Percentiles rank a stretch among this genome's conserved stretches.
These are phyloP conservation scores for Sclerotinia minor DNA, from an alignment of 2,329 filamentous ascomycete species.

Conservation along the genomic window DNA sequence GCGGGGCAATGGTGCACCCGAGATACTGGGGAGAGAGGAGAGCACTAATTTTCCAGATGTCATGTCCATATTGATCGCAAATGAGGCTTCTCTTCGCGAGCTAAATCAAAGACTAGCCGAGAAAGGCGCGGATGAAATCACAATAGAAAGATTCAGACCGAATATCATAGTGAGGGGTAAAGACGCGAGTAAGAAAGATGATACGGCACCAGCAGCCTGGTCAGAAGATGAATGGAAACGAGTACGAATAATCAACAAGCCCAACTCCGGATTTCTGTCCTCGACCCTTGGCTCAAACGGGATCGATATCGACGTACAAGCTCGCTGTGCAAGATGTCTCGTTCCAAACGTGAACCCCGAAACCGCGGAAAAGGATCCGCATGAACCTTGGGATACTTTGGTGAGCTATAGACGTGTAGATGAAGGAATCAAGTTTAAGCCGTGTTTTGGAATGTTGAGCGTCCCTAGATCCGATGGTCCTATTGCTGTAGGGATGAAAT, in stretches of 20 bases:
- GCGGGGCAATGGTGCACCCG: conserved; percentile 55
- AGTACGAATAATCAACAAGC: conserved; percentile 46
- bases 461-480: conserved; percentile 56
- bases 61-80: conserved; percentile 57
- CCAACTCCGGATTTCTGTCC: conserved; percentile 12
- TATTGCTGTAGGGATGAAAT: conserved; percentile 57
- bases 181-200: conserved; percentile 42
- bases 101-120: conserved; percentile 54
- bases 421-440: conserved; percentile 61
- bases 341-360: conserved; percentile 67
- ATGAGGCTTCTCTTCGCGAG: conserved; percentile 56
- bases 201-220: conserved; percentile 45
- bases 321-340: conserved; percentile 67
- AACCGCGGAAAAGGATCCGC: conserved; percentile 34
- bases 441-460: conserved; percentile 67
- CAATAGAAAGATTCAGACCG: conserved; percentile 62
- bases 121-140: conserved; percentile 50
- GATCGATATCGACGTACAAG: conserved; percentile 57
- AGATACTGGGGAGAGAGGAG: conserved; percentile 54
- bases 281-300: conserved; percentile 21
- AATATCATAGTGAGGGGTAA: conserved; percentile 61
- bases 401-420: conserved; percentile 60
- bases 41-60: conserved; percentile 61
- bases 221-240: conserved; percentile 64
- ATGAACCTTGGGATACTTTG: conserved; percentile 60